Evolutionary conservation across 2,329 filamentous ascomycete species (phyloP), one percentile per base, ranked within the genome.

Genomic region (Fusarium mangiferae): DNA sequence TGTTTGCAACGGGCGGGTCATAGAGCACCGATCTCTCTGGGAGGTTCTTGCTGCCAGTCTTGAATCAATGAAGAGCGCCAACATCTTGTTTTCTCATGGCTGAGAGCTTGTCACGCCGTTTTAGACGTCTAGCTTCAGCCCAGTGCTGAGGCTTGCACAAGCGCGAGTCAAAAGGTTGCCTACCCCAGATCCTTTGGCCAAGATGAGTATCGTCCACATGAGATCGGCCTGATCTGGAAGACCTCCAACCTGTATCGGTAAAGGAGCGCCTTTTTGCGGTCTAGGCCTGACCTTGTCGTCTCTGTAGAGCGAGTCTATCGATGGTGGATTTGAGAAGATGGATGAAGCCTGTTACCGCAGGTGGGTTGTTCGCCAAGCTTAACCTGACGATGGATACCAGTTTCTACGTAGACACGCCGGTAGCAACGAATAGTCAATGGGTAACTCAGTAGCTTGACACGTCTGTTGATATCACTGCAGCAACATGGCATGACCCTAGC

Each of bases 401-500:
- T 70, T 70, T 68, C 51, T 68, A 36, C 45, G 49, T 58, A 72
- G 57, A 66, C 44, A 66, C 30, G 17, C 59, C 58, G 46, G 66
- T 56, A 60, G 59, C 24, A 71, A 58, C 74, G 67, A 76, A 74
- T 74, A 65, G 57, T 51, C 45, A 38, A 52, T 44, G 42, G 30
- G 56, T 62, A 62, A 56, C 30, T 54, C 61, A 46, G 64, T 62
- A 61, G 64, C 58, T 66, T 71, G 70, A 63, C 62, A 62, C 62
- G 62, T 60, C 38, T 66, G 44, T 30, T 51, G 38, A 60, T 17
- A 67, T 73, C 66, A 74, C 72, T 72, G 74, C 74, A 77, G 74
- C 68, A 60, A 57, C 70, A 74, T 77, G 74, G 66, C 62, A 61
- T 78, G 74, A 78, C 67, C 38, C 62, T 57, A 44, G 62, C 51